phyloP scores from a whole-genome alignment of 2,329 filamentous ascomycete species.

The Aspergillus phoenicis region DNA sequence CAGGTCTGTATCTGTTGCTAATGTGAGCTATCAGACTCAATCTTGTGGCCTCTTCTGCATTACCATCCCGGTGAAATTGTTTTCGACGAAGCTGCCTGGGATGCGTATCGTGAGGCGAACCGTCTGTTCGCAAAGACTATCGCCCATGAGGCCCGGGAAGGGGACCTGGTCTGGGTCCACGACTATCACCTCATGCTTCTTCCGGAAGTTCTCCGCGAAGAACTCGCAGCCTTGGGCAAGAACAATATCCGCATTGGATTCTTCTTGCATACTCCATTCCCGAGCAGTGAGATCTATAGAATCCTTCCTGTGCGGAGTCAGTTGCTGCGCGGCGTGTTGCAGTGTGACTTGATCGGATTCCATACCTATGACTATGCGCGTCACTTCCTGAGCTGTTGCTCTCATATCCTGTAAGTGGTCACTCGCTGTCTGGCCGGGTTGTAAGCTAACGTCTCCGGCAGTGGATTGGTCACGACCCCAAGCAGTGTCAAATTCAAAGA shows the following conservation, averaged over 20 bases:
- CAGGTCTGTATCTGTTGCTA: slow-evolving; percentile 16
- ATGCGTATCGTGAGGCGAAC: slow-evolving; percentile 91
- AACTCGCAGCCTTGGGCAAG: slow-evolving; percentile 70
- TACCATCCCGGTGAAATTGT: slow-evolving; percentile 98
- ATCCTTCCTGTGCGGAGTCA: slow-evolving; percentile 91
- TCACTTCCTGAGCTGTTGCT: slow-evolving; percentile 95
- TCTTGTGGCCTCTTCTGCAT: slow-evolving; percentile 98
- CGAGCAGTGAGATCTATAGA: slow-evolving; percentile 93
- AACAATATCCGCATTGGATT: slow-evolving; percentile 98
- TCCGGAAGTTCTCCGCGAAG: slow-evolving; percentile 90
- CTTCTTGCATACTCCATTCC: slow-evolving; percentile 97
- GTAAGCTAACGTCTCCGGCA: slow-evolving; percentile 26
- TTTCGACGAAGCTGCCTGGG: slow-evolving; percentile 94
- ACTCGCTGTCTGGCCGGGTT: background rate
- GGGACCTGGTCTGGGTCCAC: slow-evolving; percentile 96
- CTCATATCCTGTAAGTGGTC: slow-evolving; percentile 74
- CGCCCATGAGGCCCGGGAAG: slow-evolving; percentile 83
- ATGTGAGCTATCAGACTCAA: slow-evolving; percentile 67
- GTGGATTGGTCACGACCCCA: slow-evolving; percentile 69
- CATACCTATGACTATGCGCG: slow-evolving; percentile 98
- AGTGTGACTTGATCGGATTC: slow-evolving; percentile 95
- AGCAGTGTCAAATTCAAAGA: slow-evolving; percentile 91
- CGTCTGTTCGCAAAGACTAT: slow-evolving; percentile 87
- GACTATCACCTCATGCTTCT: slow-evolving; percentile 98
- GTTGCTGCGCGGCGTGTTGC: slow-evolving; percentile 81